phyloP scores from a whole-genome alignment of 805 yeast genomes.

The Kluyveromyces lactis region DNA sequence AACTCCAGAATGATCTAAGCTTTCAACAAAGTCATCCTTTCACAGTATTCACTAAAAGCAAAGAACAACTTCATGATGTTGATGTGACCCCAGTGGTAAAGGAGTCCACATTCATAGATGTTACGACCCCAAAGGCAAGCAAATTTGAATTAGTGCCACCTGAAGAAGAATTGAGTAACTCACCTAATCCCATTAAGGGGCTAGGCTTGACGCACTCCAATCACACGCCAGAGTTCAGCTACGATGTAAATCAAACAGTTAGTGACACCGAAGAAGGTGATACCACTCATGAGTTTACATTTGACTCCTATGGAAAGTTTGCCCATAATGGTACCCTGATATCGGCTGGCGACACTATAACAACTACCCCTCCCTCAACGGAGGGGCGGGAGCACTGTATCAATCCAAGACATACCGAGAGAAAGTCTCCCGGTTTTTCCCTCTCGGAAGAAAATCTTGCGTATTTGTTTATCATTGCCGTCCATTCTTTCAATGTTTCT shows the following conservation, averaged over 20 bases:
- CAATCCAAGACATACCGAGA: slow-evolving; percentile 9
- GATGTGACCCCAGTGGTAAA: slow-evolving; percentile 6
- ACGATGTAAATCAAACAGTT: neutral
- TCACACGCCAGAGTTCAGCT: too few relatives aligned
- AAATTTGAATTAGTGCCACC: neutral
- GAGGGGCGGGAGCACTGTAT: neutral
- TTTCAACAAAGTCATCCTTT: neutral
- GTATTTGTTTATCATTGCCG: slow-evolving; percentile 46
- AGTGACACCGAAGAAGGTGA: neutral
- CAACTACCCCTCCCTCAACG: neutral
- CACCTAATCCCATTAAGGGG: neutral
- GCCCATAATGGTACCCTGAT: neutral
- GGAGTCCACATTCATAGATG: slow-evolving; percentile 3
- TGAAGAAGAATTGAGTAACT: neutral
- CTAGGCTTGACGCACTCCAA: neutral
- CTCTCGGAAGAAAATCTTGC: slow-evolving; percentile 38
- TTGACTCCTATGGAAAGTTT: neutral
- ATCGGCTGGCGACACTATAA: neutral
- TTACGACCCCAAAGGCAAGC: slow-evolving; percentile 4
- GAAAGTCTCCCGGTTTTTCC: slow-evolving; percentile 13
- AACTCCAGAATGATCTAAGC: neutral
- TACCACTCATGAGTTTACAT: neutral
- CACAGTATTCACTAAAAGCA: neutral
- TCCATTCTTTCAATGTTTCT: slow-evolving; percentile 50
- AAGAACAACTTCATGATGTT: neutral